These are phyloP conservation scores for Pichia terricola DNA, from an alignment of 1,139 yeast genomes.

Conservation along the genomic window DNA sequence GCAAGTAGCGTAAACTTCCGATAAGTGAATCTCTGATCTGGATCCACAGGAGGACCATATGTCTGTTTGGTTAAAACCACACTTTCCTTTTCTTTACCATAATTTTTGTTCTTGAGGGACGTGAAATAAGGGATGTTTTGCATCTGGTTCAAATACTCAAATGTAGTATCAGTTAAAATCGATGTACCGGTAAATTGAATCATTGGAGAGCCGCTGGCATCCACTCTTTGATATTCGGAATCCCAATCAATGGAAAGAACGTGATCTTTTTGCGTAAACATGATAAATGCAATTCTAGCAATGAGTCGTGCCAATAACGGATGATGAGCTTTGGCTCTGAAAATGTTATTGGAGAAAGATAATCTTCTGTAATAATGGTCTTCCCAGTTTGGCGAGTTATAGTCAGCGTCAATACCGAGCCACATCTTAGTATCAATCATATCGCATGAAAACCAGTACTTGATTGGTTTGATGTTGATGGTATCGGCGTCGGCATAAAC, in stretches of 20 bases:
- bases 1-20: conserved; percentile 59
- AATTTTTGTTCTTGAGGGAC: conserved; percentile 47
- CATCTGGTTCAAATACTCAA: conserved; percentile 52
- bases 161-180: conserved; percentile 64
- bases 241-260: conserved; percentile 33
- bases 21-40: conserved; percentile 31
- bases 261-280: conserved; percentile 22
- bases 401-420: conserved; percentile 68
- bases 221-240: conserved; percentile 53
- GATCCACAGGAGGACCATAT: conserved; percentile 18
- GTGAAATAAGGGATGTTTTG: conserved; percentile 51
- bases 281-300: conserved; percentile 21
- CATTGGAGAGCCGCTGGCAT: conserved; percentile 35
- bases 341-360: conserved; percentile 69
- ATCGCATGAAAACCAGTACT: conserved; percentile 29
- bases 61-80: conserved; percentile 11
- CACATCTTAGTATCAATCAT: conserved; percentile 21
- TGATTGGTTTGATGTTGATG: conserved; percentile 39
- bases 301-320: conserved; percentile 23
- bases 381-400: conserved; percentile 57
- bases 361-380: conserved; percentile 53
- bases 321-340: conserved; percentile 22
- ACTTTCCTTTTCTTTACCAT: conserved; percentile 16
- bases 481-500: conserved; percentile 72
- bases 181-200: conserved; percentile 71